These are phyloP conservation scores for Aphanomyces euteiches DNA, from an alignment of 352 stramenopile genomes.

Conservation along the genomic window DNA sequence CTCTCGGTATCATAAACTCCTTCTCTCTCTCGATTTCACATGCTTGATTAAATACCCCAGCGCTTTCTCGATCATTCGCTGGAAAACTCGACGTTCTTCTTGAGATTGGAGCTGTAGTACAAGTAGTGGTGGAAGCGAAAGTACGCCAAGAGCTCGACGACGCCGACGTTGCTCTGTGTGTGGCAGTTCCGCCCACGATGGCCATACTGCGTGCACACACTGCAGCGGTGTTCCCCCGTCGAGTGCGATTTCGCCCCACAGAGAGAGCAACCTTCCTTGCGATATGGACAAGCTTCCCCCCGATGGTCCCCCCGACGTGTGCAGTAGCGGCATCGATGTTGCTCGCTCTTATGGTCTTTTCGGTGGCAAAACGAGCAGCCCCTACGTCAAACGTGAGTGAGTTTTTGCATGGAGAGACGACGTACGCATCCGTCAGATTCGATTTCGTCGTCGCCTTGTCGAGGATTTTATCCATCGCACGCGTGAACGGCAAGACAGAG, in stretches of 20 bases:
- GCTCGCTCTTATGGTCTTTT: slow-evolving; percentile 55
- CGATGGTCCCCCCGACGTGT: slow-evolving; percentile 75
- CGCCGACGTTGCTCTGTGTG: slow-evolving; percentile 69
- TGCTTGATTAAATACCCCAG: background rate
- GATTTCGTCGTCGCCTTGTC: slow-evolving; percentile 55
- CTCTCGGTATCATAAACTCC: background rate
- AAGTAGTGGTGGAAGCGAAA: slow-evolving; percentile 85
- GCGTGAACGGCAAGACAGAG: slow-evolving; percentile 69
- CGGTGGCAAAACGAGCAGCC: slow-evolving; percentile 62
- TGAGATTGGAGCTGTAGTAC: slow-evolving; percentile 86
- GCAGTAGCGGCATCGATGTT: slow-evolving; percentile 80
- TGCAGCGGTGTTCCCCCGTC: slow-evolving; percentile 77
- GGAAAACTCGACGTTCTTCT: slow-evolving; percentile 82
- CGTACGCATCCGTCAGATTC: slow-evolving; percentile 31
- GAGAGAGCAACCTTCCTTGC: slow-evolving; percentile 58
- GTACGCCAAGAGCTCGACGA: slow-evolving; percentile 76
- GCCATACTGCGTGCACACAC: slow-evolving; percentile 77
- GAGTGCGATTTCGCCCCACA: slow-evolving; percentile 71
- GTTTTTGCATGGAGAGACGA: background rate
- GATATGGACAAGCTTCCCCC: slow-evolving; percentile 64
- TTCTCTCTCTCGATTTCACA: too few species aligned
- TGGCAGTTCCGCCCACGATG: slow-evolving; percentile 82
- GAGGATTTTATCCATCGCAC: slow-evolving; percentile 70
- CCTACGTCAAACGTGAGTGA: background rate
- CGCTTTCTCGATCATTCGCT: slow-evolving; percentile 28